These are phyloP conservation scores for Yamadazyma diospyri DNA, from an alignment of 1,139 yeast species.

Conservation along the genomic window DNA sequence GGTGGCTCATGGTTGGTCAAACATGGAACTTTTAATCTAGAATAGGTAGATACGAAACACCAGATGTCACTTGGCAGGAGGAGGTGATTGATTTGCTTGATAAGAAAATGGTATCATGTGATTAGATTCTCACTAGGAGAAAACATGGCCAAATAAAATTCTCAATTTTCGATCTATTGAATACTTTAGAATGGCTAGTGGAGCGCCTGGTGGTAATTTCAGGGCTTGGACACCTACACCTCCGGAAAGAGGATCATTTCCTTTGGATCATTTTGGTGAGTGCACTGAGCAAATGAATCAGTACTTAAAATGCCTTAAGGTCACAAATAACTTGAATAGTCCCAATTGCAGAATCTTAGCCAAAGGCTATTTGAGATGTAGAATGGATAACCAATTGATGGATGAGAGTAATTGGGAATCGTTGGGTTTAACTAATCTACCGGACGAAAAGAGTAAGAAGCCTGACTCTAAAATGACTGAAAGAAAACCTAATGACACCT, in stretches of 20 bases:
- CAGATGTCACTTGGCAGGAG: too few relatives aligned
- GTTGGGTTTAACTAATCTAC: slow-evolving; percentile 62
- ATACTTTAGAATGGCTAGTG: slow-evolving; percentile 32
- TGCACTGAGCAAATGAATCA: slow-evolving; percentile 72
- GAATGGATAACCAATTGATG: slow-evolving; percentile 91
- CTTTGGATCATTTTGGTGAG: slow-evolving; percentile 88
- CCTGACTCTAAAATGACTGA: too few relatives aligned
- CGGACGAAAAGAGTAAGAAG: slow-evolving; percentile 25
- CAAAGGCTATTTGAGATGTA: slow-evolving; percentile 72
- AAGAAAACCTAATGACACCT: too few relatives aligned
- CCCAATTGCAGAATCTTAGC: slow-evolving; percentile 86
- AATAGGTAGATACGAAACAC: too few relatives aligned
- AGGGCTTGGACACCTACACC: slow-evolving; percentile 79
- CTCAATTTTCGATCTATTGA: too few relatives aligned
- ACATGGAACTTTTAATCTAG: too few relatives aligned
- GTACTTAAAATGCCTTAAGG: slow-evolving; percentile 75
- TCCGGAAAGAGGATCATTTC: slow-evolving; percentile 95
- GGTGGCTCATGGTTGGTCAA: too few relatives aligned
- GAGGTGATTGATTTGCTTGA: too few relatives aligned
- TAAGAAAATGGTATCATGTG: too few relatives aligned
- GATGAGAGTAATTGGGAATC: slow-evolving; percentile 78
- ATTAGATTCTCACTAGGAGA: too few relatives aligned
- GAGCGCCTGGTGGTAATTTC: slow-evolving; percentile 36
- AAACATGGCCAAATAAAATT: too few relatives aligned
- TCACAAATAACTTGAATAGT: slow-evolving; percentile 79